Evolutionary conservation across 768 basidiomycete species (phyloP), one percentile per base, ranked within the genome.

Genomic region (Thelephora ganbajun): DNA sequence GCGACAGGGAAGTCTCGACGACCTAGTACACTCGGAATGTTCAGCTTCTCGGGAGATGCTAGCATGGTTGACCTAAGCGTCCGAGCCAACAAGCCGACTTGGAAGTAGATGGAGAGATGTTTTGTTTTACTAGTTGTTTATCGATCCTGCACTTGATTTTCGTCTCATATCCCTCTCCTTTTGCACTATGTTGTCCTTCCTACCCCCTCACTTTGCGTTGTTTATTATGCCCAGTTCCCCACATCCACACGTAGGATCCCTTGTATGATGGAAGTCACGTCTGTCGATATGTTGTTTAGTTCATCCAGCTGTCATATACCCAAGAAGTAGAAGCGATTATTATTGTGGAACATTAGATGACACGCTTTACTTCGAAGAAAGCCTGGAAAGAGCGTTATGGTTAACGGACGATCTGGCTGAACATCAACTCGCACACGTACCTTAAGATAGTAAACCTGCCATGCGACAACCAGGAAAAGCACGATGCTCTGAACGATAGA

Each of bases 391-490:
- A 41, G 39, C 16, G 16, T 9, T 7, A 46, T 39, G 1, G 39
- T 54, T 46, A 57, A 22, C 36, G 35, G 4, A 47, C 34, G 50
- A 41, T 23, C 23, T 26, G 30, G 33, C 20, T 44, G 48, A 18
- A 23, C 46, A 6, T 16, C 9, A 16, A 22, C 22, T 14, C 5
- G 14, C 20, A 43, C 22, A 59, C 67, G 54, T 51, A 81, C 89
- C 74, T 97, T 93, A 45, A 99, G 71, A 67, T 97, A 97, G 66
- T 92, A 96, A 49, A 99, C 77, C 66, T 99, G 96, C 93, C 93
- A 98, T 39, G 77, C 93, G 47, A 96, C 93, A 0, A 96, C 84
- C 2, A 78, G 71, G 59, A 97, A 85, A 48, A 98, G 68, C 18
- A 98, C 84, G 35, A 87, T 60, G 3, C 85, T 74, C 63, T 99